phyloP scores from a whole-genome alignment of 169 alveolate genomes.

The Cyclospora cayetanensis region DNA sequence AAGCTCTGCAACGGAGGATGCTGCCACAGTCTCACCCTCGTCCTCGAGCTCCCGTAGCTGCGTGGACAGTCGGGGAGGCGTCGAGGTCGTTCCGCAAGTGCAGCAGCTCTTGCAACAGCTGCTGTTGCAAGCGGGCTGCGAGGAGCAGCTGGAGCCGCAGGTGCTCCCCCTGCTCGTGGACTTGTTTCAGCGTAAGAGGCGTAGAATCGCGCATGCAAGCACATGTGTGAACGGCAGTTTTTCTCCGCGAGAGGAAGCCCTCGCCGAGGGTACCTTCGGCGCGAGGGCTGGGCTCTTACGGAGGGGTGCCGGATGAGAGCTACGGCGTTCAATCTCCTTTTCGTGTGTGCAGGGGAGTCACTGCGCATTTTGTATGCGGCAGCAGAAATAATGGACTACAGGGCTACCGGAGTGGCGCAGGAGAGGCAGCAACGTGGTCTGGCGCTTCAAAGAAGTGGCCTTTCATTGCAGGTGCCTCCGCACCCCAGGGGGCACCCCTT shows the following conservation, averaged over 20 bases:
- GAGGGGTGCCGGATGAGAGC: background rate
- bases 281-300: too few relatives aligned
- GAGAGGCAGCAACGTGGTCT: background rate
- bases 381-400: background rate
- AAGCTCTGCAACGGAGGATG: background rate
- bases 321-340: background rate
- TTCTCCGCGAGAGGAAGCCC: too few relatives aligned
- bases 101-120: conserved; percentile 8
- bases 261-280: too few relatives aligned
- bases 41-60: background rate
- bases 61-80: background rate
- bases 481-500: background rate
- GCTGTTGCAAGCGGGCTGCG: background rate
- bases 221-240: too few relatives aligned
- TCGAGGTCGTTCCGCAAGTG: conserved; percentile 3
- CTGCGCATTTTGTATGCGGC: background rate
- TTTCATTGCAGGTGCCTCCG: background rate
- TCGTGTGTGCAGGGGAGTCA: background rate
- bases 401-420: background rate
- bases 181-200: background rate
- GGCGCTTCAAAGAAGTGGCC: background rate
- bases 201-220: too few relatives aligned
- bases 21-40: background rate
- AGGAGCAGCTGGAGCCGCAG: conserved; percentile 11
- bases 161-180: background rate